Base-by-base conservation (phyloP, 2,329 filamentous ascomycete species). In the Fusarium nanum region DNA sequence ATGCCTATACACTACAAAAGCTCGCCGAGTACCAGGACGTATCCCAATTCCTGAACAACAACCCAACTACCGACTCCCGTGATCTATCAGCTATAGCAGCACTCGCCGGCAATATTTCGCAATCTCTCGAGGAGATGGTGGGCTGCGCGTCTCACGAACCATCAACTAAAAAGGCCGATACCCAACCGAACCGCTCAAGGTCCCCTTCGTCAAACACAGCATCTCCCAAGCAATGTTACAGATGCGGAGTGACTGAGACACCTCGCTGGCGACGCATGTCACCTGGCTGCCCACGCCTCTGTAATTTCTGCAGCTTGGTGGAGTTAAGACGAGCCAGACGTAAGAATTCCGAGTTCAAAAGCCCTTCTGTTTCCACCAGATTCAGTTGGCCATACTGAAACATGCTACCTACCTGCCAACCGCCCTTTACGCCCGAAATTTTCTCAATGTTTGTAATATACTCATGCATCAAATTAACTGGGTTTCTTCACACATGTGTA, bases 241-340 rank as follows among this genome's bases (percentile, higher is more conserved):
- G 18, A 14, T 46, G 52, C 27, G 41, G 28, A 3, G 52, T 55
- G 2, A 46, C 41, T 16, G 41, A 55, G 0, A 55, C 52, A 34
- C 52, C 41, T 2, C 50, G 41, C 28, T 54, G 50, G 50, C 3
- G 40, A 34, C 37, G 50, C 12, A 13, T 0, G 0, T 44, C 50
- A 0, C 16, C 40, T 0, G 50, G 16, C 7, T 32, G 10, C 3
- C 37, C 14, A 5, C 40, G 20, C 2, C 27, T 32, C 28, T 54
- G 50, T 8, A 54, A 44, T 23, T 2, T 45, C 27, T 54, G 50
- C 50, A 30, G 37, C 37, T 42, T 54, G 14, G 40, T 54, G 3
- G 5, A 12, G 13, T 2, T 40, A 2, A 54, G 23, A 6, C 6
- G 50, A 20, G 27, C 20, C 0, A 44, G 0, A 13, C 50, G 50